Conservation (phyloP, 345 rosid genomes). For the Erucastrum elatum region DNA sequence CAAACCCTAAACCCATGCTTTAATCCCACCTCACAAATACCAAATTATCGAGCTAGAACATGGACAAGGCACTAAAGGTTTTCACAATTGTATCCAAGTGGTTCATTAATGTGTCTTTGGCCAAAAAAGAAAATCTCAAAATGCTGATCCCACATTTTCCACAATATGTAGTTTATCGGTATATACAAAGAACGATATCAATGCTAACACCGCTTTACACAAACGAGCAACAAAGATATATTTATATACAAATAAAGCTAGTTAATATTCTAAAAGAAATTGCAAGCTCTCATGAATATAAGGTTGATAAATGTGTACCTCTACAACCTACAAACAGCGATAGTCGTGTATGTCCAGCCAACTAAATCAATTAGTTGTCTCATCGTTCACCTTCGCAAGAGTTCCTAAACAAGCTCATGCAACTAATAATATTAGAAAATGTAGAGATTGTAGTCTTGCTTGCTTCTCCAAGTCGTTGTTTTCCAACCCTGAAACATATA, state of each 20-base stretch:
- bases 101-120: too few species aligned
- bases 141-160: conserved; percentile 61
- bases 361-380: conserved; percentile 57
- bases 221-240: conserved; percentile 67
- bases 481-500: conserved; percentile 21
- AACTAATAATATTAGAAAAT: conserved; percentile 62
- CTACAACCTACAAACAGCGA: conserved; percentile 75
- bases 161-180: conserved; percentile 72
- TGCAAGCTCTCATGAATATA: background rate
- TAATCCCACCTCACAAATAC: background rate
- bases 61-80: conserved; percentile 73
- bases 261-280: too few species aligned
- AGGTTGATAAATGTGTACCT: background rate
- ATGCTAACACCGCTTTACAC: conserved; percentile 71
- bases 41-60: conserved; percentile 48
- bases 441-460: conserved; percentile 40
- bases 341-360: conserved; percentile 81
- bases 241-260: too few species aligned
- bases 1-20: background rate
- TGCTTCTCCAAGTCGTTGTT: background rate
- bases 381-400: conserved; percentile 77
- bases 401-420: conserved; percentile 90
- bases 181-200: conserved; percentile 63
- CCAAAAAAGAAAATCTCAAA: conserved; percentile 50
- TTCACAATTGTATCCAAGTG: conserved; percentile 62